Conservation (phyloP, 208 protist genomes). For the Leishmania amazonensis region DNA sequence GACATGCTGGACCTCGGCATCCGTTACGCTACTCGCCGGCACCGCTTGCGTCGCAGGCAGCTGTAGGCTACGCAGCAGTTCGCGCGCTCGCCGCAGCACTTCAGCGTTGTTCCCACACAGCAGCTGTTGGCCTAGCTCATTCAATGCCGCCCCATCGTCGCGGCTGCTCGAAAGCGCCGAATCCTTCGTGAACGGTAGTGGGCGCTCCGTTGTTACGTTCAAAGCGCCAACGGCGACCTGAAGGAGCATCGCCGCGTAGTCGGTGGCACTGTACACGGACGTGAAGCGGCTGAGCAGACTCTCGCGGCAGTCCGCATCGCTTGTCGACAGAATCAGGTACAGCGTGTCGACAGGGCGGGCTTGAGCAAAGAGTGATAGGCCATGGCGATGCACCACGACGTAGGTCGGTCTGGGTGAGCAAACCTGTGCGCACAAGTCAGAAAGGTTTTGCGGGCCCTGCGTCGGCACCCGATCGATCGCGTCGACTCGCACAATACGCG, state of each 20-base stretch:
- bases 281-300: constrained; percentile 76
- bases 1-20: constrained; percentile 33
- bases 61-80: constrained; percentile 63
- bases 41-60: constrained; percentile 51
- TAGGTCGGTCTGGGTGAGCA: constrained; percentile 53
- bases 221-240: constrained; percentile 74
- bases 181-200: constrained; percentile 14
- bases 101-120: constrained; percentile 45
- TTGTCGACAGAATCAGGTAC: constrained; percentile 69
- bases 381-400: constrained; percentile 79
- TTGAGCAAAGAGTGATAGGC: constrained; percentile 77
- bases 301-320: constrained; percentile 52
- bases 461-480: constrained; percentile 64
- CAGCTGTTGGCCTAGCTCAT: constrained; percentile 55
- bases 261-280: constrained; percentile 58
- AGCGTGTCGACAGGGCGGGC: constrained; percentile 86
- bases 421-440: constrained; percentile 80
- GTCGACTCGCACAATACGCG: constrained; percentile 73
- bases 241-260: constrained; percentile 91
- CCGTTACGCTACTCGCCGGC: constrained; percentile 23
- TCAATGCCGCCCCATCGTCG: constrained; percentile 48
- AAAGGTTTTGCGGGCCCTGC: constrained; percentile 36
- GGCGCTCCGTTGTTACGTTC: constrained; percentile 4
- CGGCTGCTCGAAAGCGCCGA: constrained; percentile 21
- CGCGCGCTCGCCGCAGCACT: constrained; percentile 58